These are phyloP conservation scores for Zasmidium cellare DNA, from an alignment of 2,329 filamentous ascomycete species.

Conservation along the genomic window DNA sequence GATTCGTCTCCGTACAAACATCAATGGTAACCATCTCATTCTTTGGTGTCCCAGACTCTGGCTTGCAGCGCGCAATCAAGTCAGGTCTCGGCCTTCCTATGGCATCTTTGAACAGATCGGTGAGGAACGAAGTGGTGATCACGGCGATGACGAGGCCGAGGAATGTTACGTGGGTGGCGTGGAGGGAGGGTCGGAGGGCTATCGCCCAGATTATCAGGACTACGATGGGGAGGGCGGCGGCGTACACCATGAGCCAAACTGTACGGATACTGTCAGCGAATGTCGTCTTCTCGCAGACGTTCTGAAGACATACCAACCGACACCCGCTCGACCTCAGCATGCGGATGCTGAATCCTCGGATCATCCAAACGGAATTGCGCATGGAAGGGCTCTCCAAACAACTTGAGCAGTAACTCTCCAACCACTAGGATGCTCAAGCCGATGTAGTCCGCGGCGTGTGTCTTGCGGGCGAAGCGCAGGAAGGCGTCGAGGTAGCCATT, in stretches of 20 bases:
- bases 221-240: constrained; percentile 68
- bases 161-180: constrained; percentile 83
- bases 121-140: constrained; percentile 76
- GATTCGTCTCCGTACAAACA: constrained; percentile 71
- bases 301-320: constrained; percentile 61
- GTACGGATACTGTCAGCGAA: constrained; percentile 2
- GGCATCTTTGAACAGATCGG: constrained; percentile 86
- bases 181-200: constrained; percentile 60
- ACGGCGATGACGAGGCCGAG: constrained; percentile 75
- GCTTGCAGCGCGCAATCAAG: constrained; percentile 82
- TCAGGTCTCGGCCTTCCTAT: constrained; percentile 84
- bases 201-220: constrained; percentile 67
- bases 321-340: constrained; percentile 81
- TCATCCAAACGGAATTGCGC: constrained; percentile 92
- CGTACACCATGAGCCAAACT: constrained; percentile 78
- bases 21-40: constrained; percentile 60
- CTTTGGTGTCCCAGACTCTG: constrained; percentile 57
- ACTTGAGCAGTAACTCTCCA: constrained; percentile 63
- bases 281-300: not conserved
- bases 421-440: constrained; percentile 70
- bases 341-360: constrained; percentile 78
- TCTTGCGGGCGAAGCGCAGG: constrained; percentile 55
- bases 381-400: constrained; percentile 81
- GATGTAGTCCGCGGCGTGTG: constrained; percentile 86
- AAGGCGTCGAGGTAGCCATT: constrained; percentile 10